phyloP scores from a whole-genome alignment of 768 basidiomycete genomes.

The Tricholoma sp. region DNA sequence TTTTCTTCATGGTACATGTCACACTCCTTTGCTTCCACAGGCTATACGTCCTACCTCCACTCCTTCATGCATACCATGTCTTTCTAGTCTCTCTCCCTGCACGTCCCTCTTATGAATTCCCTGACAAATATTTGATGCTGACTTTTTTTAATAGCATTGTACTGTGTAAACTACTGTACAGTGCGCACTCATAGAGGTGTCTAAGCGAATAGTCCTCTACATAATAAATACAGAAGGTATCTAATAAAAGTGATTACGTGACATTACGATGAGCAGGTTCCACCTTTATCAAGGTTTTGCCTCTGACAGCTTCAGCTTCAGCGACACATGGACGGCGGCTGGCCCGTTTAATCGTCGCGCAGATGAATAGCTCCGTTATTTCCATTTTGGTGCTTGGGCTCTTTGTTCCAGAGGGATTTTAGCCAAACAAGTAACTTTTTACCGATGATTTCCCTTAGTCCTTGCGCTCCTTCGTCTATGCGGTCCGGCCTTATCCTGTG shows the following conservation, averaged over 20 bases:
- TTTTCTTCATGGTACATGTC: constrained; percentile 1
- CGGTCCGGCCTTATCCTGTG: constrained; percentile 61
- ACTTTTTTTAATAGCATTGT: constrained; percentile 10
- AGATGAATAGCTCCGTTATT: neutral
- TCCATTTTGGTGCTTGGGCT: neutral
- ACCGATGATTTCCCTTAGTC: constrained; percentile 11
- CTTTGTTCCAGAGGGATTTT: neutral
- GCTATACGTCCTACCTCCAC: constrained; percentile 3
- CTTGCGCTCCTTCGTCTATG: constrained; percentile 37
- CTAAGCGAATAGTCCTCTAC: constrained; percentile 17
- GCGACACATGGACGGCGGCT: too few species aligned
- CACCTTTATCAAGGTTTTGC: too few species aligned
- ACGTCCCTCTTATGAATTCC: neutral
- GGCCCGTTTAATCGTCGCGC: neutral
- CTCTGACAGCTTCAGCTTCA: too few species aligned
- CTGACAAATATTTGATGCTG: neutral
- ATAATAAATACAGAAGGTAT: constrained; percentile 8
- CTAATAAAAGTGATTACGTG: constrained; percentile 2
- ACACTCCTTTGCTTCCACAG: neutral
- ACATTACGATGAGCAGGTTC: constrained; percentile 13
- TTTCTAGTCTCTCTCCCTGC: neutral
- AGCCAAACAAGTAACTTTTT: constrained; percentile 1
- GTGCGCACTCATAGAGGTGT: constrained; percentile 16
- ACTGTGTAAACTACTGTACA: constrained; percentile 29
- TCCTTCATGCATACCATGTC: constrained; percentile 2